Percentiles rank a stretch among this genome's conserved stretches.
phyloP scores from a whole-genome alignment of 148 eudicot species.

The Arbutus unedo region DNA sequence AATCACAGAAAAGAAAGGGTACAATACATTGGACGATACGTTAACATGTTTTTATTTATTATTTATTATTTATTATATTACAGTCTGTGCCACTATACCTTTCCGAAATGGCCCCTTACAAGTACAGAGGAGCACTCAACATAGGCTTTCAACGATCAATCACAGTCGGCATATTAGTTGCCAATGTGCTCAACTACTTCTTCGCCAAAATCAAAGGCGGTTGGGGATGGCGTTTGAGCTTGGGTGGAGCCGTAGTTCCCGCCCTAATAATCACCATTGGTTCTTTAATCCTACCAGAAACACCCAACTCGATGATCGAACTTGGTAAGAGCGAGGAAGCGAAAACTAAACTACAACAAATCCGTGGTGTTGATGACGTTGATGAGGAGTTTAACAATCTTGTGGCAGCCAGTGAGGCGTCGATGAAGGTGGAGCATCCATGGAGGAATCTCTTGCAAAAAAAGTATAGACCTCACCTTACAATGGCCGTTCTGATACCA shows the following conservation, averaged over 20 bases:
- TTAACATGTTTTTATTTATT: background rate
- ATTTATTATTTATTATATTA: background rate
- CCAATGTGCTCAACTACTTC: slow-evolving; percentile 38
- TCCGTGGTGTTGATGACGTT: slow-evolving; percentile 32
- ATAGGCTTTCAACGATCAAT: slow-evolving; percentile 38
- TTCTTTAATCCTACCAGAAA: slow-evolving; percentile 37
- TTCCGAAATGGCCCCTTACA: slow-evolving; percentile 50
- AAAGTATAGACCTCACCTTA: slow-evolving; percentile 37
- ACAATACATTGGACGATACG: no score
- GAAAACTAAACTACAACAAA: slow-evolving; percentile 14
- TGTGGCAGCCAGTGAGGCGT: slow-evolving; percentile 26
- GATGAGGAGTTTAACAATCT: slow-evolving; percentile 36
- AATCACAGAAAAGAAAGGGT: background rate
- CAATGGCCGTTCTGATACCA: slow-evolving; percentile 38
- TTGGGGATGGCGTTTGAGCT: slow-evolving; percentile 44
- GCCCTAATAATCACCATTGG: slow-evolving; percentile 36
- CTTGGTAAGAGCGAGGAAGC: slow-evolving; percentile 20
- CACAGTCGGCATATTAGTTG: slow-evolving; percentile 34
- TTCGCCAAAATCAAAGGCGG: slow-evolving; percentile 34
- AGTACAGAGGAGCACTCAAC: slow-evolving; percentile 46
- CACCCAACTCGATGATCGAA: slow-evolving; percentile 44
- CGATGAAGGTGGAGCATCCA: slow-evolving; percentile 29
- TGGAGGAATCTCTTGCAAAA: slow-evolving; percentile 26
- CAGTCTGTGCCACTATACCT: slow-evolving; percentile 50
- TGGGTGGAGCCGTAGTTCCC: slow-evolving; percentile 43